These are phyloP conservation scores for Wickerhamiella qilinensis DNA, from an alignment of 805 yeast genomes.

Conservation along the genomic window DNA sequence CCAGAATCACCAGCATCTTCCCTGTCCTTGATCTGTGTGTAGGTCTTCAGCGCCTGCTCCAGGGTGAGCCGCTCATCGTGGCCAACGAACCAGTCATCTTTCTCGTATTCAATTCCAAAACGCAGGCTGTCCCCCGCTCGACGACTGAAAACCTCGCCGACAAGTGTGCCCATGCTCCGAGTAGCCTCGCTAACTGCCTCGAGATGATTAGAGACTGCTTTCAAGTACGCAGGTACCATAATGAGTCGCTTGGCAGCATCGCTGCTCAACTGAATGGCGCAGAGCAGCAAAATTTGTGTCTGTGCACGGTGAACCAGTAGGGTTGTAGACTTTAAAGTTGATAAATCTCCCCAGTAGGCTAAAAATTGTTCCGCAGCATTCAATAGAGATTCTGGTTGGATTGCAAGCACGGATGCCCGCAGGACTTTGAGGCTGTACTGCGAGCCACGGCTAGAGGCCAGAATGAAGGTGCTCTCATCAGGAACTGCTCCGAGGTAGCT, in stretches of 20 bases:
- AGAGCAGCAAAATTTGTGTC: conserved; percentile 32
- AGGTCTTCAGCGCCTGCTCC: conserved; percentile 4
- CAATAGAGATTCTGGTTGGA: conserved; percentile 1
- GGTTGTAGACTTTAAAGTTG: conserved; percentile 26
- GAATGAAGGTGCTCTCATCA: conserved; percentile 4
- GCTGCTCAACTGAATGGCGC: conserved; percentile 16
- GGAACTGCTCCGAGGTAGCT: conserved; percentile 3
- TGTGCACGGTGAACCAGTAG: conserved; percentile 29
- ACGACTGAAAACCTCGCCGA: conserved; percentile 32
- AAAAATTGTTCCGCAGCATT: conserved; percentile 9
- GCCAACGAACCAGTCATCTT: conserved; percentile 11
- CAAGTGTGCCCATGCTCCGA: conserved; percentile 37
- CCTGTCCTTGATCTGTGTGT: background rate
- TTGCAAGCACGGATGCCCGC: conserved; percentile 13
- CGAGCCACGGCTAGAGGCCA: background rate
- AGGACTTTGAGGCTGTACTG: conserved; percentile 4
- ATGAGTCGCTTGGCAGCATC: conserved; percentile 21
- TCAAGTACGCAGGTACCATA: conserved; percentile 27
- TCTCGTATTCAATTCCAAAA: conserved; percentile 16
- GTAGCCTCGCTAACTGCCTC: conserved; percentile 30
- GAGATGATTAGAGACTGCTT: conserved; percentile 38
- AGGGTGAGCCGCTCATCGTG: conserved; percentile 7
- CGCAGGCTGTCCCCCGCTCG: conserved; percentile 14
- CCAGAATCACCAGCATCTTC: conserved; percentile 5
- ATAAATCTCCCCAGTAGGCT: conserved; percentile 24